Evolutionary conservation across 129 eudicot genomes (phyloP), one percentile per base, ranked within the genome.

Genomic region (Escallonia herrerae): DNA sequence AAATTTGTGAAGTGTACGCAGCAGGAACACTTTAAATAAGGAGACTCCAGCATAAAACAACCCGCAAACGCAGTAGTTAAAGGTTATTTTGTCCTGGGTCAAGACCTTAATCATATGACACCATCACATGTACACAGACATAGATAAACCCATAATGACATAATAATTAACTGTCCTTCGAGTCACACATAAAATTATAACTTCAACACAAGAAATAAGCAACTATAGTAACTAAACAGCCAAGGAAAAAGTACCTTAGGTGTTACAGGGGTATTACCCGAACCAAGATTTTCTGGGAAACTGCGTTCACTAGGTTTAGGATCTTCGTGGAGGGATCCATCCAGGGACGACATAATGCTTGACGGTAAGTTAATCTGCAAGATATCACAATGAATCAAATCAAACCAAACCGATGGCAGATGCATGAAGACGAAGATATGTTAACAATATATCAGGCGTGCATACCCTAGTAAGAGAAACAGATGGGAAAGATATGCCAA

Each of bases 401-500:
- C n/a, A n/a, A n/a, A n/a, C n/a, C 50, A 69, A 58, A 72, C 39
- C 55, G 50, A 39, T 37, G 9, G 50, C 51, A 13, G 10, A 5
- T 8, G 33, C 52, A 15, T 44, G 10, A 56, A 72, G 39, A 44
- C 48, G 51, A 3, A 46, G 11, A 9, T 42, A 64, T 22, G 40
- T 5, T 54, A 53, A 69, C 4, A 7, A 37, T 53, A 22, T 22
- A 6, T 33, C 33, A 62, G 42, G 10, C 7, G n/a, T 41, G 65
- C 72, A 56, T 81, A 93, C 99, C 99, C 72, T 89, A 55, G 89
- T 69, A 48, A 91, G 78, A 63, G 95, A 88, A 81, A 85, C 90
- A 50, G 87, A 85, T 7, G 99, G 99, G 84, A 89, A 93, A 41
- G 99, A 89, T 50, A 89, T 86, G 46, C 99, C 99, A 61, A 93